These are phyloP conservation scores for Capsella bursapastoris DNA, from an alignment of 345 rosid genomes.

Conservation along the genomic window DNA sequence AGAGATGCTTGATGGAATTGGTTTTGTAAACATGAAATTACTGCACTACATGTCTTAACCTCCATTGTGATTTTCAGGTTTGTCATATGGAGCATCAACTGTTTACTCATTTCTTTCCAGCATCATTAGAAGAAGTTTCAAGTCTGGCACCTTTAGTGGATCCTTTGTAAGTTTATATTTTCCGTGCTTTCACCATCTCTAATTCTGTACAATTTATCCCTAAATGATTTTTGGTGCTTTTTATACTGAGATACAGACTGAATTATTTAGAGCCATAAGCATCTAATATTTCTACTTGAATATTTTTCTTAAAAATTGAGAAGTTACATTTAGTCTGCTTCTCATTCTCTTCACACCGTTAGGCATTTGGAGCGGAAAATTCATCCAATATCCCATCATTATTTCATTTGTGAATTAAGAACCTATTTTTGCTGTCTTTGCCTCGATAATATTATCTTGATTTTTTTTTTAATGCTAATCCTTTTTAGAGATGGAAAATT, in stretches of 20 bases:
- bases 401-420: background rate
- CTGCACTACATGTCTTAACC: constrained; percentile 11
- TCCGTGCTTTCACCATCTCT: constrained; percentile 22
- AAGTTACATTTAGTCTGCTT: constrained; percentile 12
- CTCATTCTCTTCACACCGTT: constrained; percentile 5
- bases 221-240: constrained; percentile 23
- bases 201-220: constrained; percentile 16
- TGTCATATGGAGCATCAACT: constrained; percentile 98
- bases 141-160: constrained; percentile 91
- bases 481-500: background rate
- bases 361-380: background rate
- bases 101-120: constrained; percentile 93
- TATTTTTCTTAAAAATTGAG: background rate
- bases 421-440: background rate
- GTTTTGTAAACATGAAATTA: constrained; percentile 7
- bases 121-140: constrained; percentile 85
- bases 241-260: constrained; percentile 13
- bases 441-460: background rate
- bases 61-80: constrained; percentile 59
- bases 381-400: background rate
- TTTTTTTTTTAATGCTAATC: background rate
- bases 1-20: constrained; percentile 16
- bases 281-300: background rate
- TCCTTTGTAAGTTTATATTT: constrained; percentile 71
- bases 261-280: constrained; percentile 12